A percentile compares a stretch with the other conserved stretches of the same genome.
Conservation (phyloP, 192 early-diverging fungal genomes). For the Piromyces finnis region DNA sequence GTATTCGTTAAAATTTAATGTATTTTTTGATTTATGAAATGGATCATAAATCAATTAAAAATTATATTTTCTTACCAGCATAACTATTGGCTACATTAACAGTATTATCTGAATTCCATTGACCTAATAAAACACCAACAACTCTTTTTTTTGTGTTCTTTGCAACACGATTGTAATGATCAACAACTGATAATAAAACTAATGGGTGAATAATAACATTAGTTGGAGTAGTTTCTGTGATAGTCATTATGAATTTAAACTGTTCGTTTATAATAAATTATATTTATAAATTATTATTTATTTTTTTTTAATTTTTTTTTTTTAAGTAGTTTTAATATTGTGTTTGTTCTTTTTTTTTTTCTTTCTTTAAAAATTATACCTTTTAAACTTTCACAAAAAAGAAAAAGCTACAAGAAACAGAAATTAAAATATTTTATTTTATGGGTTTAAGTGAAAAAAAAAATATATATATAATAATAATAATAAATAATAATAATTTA, state of each 20-base stretch:
- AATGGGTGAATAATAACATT: constrained; percentile 84
- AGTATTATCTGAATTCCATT: constrained; percentile 50
- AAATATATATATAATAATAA: too few relatives aligned
- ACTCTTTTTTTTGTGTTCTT: constrained; percentile 89
- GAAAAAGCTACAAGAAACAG: too few relatives aligned
- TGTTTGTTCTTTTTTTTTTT: too few relatives aligned
- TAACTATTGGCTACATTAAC: constrained; percentile 97
- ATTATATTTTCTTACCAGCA: constrained; percentile 48
- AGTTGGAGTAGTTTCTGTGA: background rate
- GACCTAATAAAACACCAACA: constrained; percentile 89
- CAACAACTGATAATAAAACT: constrained; percentile 92
- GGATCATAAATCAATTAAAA: constrained; percentile 1
- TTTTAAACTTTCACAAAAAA: too few relatives aligned
- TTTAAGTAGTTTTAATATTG: too few relatives aligned
- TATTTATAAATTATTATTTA: background rate
- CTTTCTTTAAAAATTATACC: too few relatives aligned
- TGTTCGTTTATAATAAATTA: background rate
- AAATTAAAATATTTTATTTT: too few relatives aligned
- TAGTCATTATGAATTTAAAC: background rate
- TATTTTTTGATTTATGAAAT: background rate
- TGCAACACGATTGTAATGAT: constrained; percentile 96
- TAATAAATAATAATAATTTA: too few relatives aligned
- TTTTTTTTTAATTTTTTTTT: background rate
- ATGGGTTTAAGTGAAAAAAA: too few relatives aligned
- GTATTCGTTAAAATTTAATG: too few relatives aligned